phyloP scores from a whole-genome alignment of 1,139 yeast genomes.

The Blastobotrys aristatus region DNA sequence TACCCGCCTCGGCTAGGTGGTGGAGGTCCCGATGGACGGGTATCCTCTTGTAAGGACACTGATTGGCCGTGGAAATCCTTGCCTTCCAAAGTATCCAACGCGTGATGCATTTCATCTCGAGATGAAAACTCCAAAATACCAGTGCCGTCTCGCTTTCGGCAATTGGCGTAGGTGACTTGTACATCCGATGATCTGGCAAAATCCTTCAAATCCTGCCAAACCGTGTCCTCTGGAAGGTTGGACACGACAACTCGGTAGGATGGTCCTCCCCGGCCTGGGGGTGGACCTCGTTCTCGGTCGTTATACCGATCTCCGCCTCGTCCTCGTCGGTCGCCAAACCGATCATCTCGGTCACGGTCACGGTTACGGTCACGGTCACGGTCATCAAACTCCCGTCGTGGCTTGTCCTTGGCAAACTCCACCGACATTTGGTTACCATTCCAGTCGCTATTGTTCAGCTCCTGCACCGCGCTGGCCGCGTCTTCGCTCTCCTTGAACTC shows the following conservation, averaged over 20 bases:
- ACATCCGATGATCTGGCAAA: slow-evolving; percentile 34
- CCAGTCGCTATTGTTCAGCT: slow-evolving; percentile 32
- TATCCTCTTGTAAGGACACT: slow-evolving; percentile 68
- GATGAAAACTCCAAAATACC: slow-evolving; percentile 73
- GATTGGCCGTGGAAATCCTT: slow-evolving; percentile 64
- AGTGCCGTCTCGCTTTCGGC: slow-evolving; percentile 32
- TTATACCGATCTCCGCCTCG: slow-evolving; percentile 16
- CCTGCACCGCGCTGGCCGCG: slow-evolving; percentile 31
- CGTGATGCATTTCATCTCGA: slow-evolving; percentile 67
- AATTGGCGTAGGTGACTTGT: slow-evolving; percentile 33
- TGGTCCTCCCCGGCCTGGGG: slow-evolving; percentile 9
- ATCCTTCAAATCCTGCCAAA: slow-evolving; percentile 39
- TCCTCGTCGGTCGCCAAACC: slow-evolving; percentile 20
- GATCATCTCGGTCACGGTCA: slow-evolving; percentile 11
- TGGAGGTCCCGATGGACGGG: slow-evolving; percentile 23
- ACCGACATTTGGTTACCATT: slow-evolving; percentile 34
- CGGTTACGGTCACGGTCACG: slow-evolving; percentile 20
- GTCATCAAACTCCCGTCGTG: slow-evolving; percentile 7
- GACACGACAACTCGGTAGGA: slow-evolving; percentile 23
- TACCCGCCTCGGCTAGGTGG: slow-evolving; percentile 23
- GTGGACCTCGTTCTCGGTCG: background rate
- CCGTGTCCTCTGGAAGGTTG: slow-evolving; percentile 26
- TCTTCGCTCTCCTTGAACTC: slow-evolving; percentile 45
- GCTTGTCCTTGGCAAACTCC: slow-evolving; percentile 27
- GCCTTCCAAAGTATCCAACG: slow-evolving; percentile 64